phyloP scores from a whole-genome alignment of 31 red algal species.

The Odonthalia washingtoniensis region DNA sequence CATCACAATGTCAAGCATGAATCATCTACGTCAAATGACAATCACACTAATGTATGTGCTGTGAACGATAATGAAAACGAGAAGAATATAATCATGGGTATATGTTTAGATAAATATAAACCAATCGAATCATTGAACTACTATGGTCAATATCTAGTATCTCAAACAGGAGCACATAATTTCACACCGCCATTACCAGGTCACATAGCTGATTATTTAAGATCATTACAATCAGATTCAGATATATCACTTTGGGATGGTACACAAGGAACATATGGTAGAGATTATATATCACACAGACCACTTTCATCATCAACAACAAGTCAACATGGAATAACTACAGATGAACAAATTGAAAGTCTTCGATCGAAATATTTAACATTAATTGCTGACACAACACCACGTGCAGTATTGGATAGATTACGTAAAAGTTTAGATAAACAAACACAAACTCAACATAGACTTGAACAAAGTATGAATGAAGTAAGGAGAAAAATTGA shows the following conservation, averaged over 20 bases:
- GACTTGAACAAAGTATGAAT: constrained; percentile 25
- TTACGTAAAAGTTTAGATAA: constrained; percentile 46
- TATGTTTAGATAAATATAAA: not conserved
- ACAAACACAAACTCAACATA: constrained; percentile 39
- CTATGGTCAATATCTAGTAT: not conserved
- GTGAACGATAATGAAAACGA: no score
- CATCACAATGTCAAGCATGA: no score
- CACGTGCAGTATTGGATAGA: constrained; percentile 13
- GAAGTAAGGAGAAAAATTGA: constrained; percentile 52
- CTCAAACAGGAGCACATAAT: not conserved
- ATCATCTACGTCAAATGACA: no score
- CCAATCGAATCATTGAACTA: not conserved
- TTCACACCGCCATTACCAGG: not conserved
- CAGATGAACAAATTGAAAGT: not conserved
- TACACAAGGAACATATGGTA: constrained; percentile 41
- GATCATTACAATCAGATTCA: constrained; percentile 21
- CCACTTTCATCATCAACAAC: not conserved
- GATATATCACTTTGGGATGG: constrained; percentile 62
- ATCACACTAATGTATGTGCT: no score
- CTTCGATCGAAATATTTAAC: not conserved
- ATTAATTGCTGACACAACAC: not conserved
- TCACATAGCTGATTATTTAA: not conserved
- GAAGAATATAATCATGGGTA: not conserved
- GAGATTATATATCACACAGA: constrained; percentile 37
- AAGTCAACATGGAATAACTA: no score